These are phyloP conservation scores for Solidago caesia DNA, from an alignment of 129 eudicot genomes.

Conservation along the genomic window DNA sequence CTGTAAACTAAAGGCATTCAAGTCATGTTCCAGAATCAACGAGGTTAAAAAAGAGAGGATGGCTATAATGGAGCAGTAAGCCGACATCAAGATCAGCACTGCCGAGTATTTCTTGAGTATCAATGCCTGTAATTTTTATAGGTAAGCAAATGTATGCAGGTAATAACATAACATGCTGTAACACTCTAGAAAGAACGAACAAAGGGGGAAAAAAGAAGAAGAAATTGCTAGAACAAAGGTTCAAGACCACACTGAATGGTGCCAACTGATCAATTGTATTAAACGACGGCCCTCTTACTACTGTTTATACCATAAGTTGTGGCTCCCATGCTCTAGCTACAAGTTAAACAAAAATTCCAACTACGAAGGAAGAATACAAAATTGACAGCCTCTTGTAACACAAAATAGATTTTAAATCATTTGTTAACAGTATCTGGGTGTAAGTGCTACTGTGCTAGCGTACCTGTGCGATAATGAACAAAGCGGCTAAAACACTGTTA, in stretches of 20 bases:
- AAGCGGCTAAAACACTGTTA: conserved; percentile 30
- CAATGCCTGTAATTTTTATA: conserved; percentile 18
- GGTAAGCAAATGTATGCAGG: not conserved
- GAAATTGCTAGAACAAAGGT: no score
- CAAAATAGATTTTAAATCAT: no score
- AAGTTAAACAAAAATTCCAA: no score
- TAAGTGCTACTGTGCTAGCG: no score
- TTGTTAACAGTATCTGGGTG: not conserved
- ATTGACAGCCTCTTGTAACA: not conserved
- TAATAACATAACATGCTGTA: not conserved
- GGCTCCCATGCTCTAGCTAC: no score
- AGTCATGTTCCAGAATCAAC: conserved; percentile 18
- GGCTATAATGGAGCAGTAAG: conserved; percentile 23
- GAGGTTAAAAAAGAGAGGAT: conserved; percentile 21
- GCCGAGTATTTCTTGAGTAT: conserved; percentile 27
- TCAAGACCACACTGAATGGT: no score
- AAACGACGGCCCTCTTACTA: no score
- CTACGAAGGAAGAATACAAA: no score
- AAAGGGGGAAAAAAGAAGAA: no score
- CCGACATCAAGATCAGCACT: conserved; percentile 20
- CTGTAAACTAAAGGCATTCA: conserved; percentile 19
- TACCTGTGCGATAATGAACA: conserved; percentile 43
- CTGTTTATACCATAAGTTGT: no score
- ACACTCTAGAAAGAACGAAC: no score
- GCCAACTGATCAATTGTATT: no score